Base-by-base conservation (phyloP, 768 basidiomycete species). In the Suillus paluster region DNA sequence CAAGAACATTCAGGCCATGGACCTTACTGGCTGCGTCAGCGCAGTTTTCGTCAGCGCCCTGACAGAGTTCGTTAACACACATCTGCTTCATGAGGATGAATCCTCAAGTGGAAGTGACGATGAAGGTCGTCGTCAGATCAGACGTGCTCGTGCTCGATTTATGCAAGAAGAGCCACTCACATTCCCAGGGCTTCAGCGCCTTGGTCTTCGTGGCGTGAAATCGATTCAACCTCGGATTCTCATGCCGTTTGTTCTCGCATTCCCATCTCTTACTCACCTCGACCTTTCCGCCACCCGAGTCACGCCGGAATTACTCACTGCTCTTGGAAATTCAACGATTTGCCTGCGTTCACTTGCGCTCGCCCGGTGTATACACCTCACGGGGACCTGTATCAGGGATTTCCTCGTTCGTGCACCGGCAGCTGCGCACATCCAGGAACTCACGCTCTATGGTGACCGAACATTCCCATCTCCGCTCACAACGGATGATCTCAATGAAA, bases 11-110 rank as follows among this genome's bases (percentile, higher is more conserved):
- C 88, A 94, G 72, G 95, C 96, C 4, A 81, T 97, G 56, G 97
- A 99, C 72, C 77, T 99, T 57, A 98, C 96, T 7, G 97, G 96
- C 67, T 98, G 97, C 71, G 91, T 98, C 76, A 95, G 92, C 70
- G 85, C 86, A 23, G 91, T 95, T 1, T 98, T 97, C 71, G 91
- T 92, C 61, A 86, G 89, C 64, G 93, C 92, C 1, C 84, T 99
- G 65, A 83, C 86, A 27, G 92, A 94, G 58, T 93, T 98, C 68
- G 93, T 92, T 64, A 82, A 81, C 55, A 83, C 82, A 41, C 86
- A 92, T 73, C 76, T 92, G 19, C 76, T 81, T 23, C 73, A 71
- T 39, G 64, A 74, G 11, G 78, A 82, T 25, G 67, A 74, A 8
- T 82, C 85, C 48, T 75, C 75, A 38, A 80, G 76, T 48, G 80